These are phyloP conservation scores for Trypanosoma melophagium DNA, from an alignment of 208 protist species.

Conservation along the genomic window DNA sequence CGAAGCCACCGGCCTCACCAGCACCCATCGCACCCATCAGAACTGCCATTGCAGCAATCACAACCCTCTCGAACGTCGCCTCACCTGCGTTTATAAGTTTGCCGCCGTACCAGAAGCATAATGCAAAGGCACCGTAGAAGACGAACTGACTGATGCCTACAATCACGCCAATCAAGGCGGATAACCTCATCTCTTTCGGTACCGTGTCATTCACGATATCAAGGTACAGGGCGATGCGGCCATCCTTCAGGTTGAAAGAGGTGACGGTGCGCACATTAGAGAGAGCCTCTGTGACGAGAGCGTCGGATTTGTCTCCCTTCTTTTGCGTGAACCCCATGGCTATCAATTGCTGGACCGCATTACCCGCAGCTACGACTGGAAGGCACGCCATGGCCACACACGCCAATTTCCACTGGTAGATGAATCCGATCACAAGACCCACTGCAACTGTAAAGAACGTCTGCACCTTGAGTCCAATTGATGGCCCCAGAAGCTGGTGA, in stretches of 20 bases:
- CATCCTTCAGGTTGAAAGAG: slow-evolving; percentile 68
- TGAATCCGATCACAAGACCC: slow-evolving; percentile 59
- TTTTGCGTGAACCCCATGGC: slow-evolving; percentile 41
- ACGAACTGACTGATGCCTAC: slow-evolving; percentile 65
- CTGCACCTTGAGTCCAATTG: slow-evolving; percentile 64
- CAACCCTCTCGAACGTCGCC: slow-evolving; percentile 56
- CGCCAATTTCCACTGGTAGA: slow-evolving; percentile 78
- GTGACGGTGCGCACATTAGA: slow-evolving; percentile 74
- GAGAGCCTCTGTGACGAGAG: slow-evolving; percentile 67
- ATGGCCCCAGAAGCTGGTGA: slow-evolving; percentile 71
- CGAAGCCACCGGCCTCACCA: slow-evolving; percentile 68
- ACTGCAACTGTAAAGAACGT: slow-evolving; percentile 40
- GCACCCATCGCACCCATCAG: slow-evolving; percentile 59
- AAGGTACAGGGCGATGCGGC: slow-evolving; percentile 34
- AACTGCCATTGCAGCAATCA: slow-evolving; percentile 48
- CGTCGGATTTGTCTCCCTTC: slow-evolving; percentile 46
- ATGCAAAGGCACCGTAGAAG: slow-evolving; percentile 51
- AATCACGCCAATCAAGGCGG: slow-evolving; percentile 39
- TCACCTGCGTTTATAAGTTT: slow-evolving; percentile 68
- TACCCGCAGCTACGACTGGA: slow-evolving; percentile 45
- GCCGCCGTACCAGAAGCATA: slow-evolving; percentile 82
- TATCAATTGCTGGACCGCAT: slow-evolving; percentile 44
- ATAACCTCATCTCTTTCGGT: slow-evolving; percentile 27
- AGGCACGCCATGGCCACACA: slow-evolving; percentile 56
- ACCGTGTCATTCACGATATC: slow-evolving; percentile 24